Percentiles rank a stretch among this genome's conserved stretches.
phyloP scores from a whole-genome alignment of 108 stramenopile genomes.

The Cylindrotheca closterium region DNA sequence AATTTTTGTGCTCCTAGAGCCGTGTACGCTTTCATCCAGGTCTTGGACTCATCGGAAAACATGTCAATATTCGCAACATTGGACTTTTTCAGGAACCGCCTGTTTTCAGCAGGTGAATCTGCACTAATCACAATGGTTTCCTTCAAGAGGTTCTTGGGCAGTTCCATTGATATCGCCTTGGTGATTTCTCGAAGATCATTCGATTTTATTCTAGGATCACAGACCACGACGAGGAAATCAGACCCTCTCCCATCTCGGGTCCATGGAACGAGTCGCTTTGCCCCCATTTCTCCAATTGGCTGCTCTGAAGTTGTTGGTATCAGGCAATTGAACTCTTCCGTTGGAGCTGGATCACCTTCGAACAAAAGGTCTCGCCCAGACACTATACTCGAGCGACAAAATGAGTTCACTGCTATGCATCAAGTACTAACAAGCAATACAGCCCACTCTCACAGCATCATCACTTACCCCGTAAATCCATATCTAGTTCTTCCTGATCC shows the following conservation, averaged over 20 bases:
- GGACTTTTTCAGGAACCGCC: conserved; percentile 70
- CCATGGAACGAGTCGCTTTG: conserved; percentile 64
- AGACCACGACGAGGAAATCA: conserved; percentile 65
- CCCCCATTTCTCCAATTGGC: conserved; percentile 46
- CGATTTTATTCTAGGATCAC: conserved; percentile 74
- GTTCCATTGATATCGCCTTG: conserved; percentile 20
- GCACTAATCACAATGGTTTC: conserved; percentile 70
- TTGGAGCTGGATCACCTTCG: conserved; percentile 81
- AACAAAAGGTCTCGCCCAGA: conserved; percentile 57
- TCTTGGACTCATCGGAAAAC: conserved; percentile 66
- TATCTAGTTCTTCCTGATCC: conserved; percentile 79
- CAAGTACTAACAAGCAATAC: background rate
- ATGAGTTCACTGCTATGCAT: background rate
- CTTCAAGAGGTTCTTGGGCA: conserved; percentile 47
- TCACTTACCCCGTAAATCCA: conserved; percentile 54
- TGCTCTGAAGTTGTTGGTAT: conserved; percentile 40
- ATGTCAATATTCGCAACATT: conserved; percentile 24
- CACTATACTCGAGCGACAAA: conserved; percentile 18
- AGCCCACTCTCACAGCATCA: background rate
- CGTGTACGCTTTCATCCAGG: conserved; percentile 72
- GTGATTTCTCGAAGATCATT: conserved; percentile 58
- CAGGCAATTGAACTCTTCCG: conserved; percentile 63
- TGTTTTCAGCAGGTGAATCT: conserved; percentile 78
- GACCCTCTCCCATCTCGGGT: conserved; percentile 20
- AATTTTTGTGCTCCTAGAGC: conserved; percentile 80